Percentiles rank a stretch among this genome's conserved stretches.
Conservation (phyloP, 345 rosid species). For the Limnanthes douglasii region DNA sequence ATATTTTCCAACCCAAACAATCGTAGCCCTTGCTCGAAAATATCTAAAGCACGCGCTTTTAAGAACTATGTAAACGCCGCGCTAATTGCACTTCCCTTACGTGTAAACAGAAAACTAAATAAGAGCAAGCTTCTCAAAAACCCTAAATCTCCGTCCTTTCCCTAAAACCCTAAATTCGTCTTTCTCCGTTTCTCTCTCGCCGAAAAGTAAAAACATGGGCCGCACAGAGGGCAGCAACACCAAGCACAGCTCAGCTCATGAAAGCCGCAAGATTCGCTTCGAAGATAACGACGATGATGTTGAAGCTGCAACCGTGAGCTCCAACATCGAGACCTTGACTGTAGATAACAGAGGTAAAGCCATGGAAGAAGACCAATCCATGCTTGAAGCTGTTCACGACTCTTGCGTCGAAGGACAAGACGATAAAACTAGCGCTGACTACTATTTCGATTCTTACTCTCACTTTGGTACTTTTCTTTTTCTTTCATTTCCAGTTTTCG, state of each 20-base stretch:
- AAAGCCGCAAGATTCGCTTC: slow-evolving; percentile 33
- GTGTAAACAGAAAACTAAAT: no score
- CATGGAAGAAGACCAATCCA: slow-evolving; percentile 30
- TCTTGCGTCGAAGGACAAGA: slow-evolving; percentile 26
- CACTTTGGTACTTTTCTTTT: slow-evolving; percentile 59
- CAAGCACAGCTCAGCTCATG: slow-evolving; percentile 10
- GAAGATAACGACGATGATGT: slow-evolving; percentile 31
- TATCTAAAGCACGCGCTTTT: no score
- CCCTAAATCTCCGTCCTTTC: no score
- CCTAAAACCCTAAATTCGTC: slow-evolving; percentile 16
- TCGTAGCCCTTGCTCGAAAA: no score
- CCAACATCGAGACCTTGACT: slow-evolving; percentile 20
- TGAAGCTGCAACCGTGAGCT: slow-evolving; percentile 19
- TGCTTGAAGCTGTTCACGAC: slow-evolving; percentile 35
- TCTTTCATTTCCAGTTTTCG: not conserved
- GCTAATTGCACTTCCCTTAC: no score
- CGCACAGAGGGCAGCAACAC: slow-evolving; percentile 23
- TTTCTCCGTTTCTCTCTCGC: slow-evolving; percentile 5
- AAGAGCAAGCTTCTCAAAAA: no score
- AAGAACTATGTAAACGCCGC: no score
- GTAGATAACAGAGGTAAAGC: slow-evolving; percentile 18
- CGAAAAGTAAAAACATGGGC: slow-evolving; percentile 23
- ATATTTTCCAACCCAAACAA: no score
- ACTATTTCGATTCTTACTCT: slow-evolving; percentile 96
- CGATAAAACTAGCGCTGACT: slow-evolving; percentile 88